Evolutionary conservation across 805 yeast genomes (phyloP).

Genomic region (Helenozyma rhizophorensis): DNA sequence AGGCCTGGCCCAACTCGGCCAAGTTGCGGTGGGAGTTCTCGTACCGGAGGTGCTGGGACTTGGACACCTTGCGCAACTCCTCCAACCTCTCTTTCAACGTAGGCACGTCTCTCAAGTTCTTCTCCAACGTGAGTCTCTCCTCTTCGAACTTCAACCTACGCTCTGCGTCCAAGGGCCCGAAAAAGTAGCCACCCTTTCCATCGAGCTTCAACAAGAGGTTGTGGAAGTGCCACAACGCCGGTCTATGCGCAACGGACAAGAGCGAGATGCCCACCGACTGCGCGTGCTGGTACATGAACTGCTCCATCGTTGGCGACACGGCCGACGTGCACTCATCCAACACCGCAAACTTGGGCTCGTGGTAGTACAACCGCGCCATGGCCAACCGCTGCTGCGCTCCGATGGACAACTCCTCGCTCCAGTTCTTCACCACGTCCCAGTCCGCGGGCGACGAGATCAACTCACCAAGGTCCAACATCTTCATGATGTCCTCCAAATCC

Average conservation of each 20-base stretch:
- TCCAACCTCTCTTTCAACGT: slow-evolving; percentile 60
- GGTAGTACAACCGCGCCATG: slow-evolving; percentile 88
- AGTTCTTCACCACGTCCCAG: slow-evolving; percentile 67
- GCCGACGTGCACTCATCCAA: slow-evolving; percentile 95
- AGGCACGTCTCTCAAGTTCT: slow-evolving; percentile 66
- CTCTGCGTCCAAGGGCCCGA: slow-evolving; percentile 64
- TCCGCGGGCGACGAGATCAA: slow-evolving; percentile 33
- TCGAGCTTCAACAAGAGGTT: slow-evolving; percentile 76
- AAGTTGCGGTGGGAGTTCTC: slow-evolving; percentile 26
- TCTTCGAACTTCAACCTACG: slow-evolving; percentile 71
- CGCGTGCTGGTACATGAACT: slow-evolving; percentile 81
- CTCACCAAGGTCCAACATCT: slow-evolving; percentile 56
- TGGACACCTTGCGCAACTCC: slow-evolving; percentile 54
- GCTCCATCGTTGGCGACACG: slow-evolving; percentile 87
- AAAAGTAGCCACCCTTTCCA: slow-evolving; percentile 69
- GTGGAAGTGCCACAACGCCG: slow-evolving; percentile 92
- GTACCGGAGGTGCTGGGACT: slow-evolving; percentile 37
- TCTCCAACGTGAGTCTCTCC: slow-evolving; percentile 68
- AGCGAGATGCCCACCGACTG: slow-evolving; percentile 74
- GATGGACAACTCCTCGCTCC: slow-evolving; percentile 84
- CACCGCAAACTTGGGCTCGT: slow-evolving; percentile 89
- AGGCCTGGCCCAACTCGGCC: slow-evolving; percentile 16
- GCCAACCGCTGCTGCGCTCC: slow-evolving; percentile 94
- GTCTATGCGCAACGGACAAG: slow-evolving; percentile 86
- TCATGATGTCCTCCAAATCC: slow-evolving; percentile 50